Evolutionary conservation across 1,139 yeast genomes (phyloP).

Genomic region (Kodamaea plutei): DNA sequence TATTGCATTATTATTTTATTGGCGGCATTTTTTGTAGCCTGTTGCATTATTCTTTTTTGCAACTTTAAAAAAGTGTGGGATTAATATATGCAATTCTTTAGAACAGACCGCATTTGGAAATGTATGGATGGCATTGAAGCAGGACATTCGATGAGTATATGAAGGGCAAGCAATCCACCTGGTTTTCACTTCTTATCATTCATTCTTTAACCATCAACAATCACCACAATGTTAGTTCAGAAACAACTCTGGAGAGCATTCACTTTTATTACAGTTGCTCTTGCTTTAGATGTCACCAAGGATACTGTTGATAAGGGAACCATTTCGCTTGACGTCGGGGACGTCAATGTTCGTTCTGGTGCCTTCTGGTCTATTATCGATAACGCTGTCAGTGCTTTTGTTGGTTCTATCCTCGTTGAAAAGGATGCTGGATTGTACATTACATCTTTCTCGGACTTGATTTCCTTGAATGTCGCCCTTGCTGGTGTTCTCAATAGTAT

Average conservation of each 20-base stretch:
- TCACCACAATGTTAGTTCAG: background rate
- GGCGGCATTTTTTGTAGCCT: no score
- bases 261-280: background rate
- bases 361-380: conserved; percentile 33
- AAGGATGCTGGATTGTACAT: conserved; percentile 26
- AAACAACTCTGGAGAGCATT: background rate
- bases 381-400: conserved; percentile 22
- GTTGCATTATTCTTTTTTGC: no score
- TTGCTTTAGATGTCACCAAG: conserved; percentile 3
- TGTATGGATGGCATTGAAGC: no score
- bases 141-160: no score
- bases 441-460: conserved; percentile 9
- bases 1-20: no score
- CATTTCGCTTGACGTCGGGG: conserved; percentile 17
- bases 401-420: conserved; percentile 20
- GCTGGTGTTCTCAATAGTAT: conserved; percentile 9
- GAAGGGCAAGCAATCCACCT: no score
- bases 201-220: background rate
- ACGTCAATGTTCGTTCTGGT: conserved; percentile 24
- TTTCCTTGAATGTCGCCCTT: conserved; percentile 10
- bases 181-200: no score
- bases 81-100: no score
- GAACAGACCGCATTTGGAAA: no score
- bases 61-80: no score
- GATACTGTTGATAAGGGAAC: conserved; percentile 3